Base-by-base conservation (phyloP, 345 rosid species). In the Dipteronia sinensis region DNA sequence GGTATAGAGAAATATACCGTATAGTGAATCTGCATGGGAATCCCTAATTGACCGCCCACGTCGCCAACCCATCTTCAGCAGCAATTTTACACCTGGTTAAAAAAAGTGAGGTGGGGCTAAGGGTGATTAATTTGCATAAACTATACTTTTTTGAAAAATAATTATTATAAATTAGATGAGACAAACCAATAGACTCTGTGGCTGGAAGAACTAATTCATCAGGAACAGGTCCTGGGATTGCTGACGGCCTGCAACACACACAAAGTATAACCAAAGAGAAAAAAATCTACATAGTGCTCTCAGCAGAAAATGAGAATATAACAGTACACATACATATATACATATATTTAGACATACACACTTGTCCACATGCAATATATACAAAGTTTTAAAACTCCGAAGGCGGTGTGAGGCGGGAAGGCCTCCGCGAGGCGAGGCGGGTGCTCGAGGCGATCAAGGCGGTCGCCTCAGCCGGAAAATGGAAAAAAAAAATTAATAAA, bases 11-110 rank as follows among this genome's bases (percentile, higher is more conserved):
- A 75, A 79, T 59, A 69, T 81, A 90, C 96, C 91, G 72, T 86
- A 85, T 46, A 85, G 82, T 46, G 91, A 85, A 82, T 82, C 86
- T 73, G 90, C 82, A 72, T 79, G 85, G 34, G 89, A 89, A 76
- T 90, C 97, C 84, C 89, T 94, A 77, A 94, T 87, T 46, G 98
- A 88, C 83, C 85, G 95, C 59, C 97, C 97, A 46, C 79, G 97
- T 62, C 93, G 89, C 99, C 99, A 96, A 81, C 98, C 98, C 98
- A 96, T 92, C 87, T 91, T 96, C 78, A 87, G 78, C 80, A 96
- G 89, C 78, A 96, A 89, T 82, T 89, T 91, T 56, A 94, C 88
- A 82, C 99, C 99, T 96, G 76, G 79, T 56, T 58, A 74, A 71
- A 27, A 77, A 75, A 65, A 85, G 65, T 31, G 72, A 74, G 68